Evolutionary conservation across 345 rosid species (phyloP).

Genomic region (Combretum micranthum): DNA sequence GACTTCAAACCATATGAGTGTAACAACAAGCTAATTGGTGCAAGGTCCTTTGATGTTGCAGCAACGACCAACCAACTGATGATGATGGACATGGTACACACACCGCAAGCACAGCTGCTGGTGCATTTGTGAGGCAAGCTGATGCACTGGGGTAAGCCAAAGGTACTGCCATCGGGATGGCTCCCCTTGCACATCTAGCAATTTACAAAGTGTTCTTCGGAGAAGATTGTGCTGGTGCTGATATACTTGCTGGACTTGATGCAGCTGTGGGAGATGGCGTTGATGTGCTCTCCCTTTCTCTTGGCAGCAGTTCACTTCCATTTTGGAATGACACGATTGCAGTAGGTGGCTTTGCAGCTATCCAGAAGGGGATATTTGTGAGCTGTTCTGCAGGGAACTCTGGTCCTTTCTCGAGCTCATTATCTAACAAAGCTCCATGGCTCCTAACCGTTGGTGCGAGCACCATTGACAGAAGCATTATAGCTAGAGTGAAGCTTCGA

Average conservation of each 20-base stretch:
- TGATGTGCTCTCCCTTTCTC: slow-evolving; percentile 39
- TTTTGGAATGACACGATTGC: slow-evolving; percentile 37
- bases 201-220: slow-evolving; percentile 52
- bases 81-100: slow-evolving; percentile 57
- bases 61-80: slow-evolving; percentile 27
- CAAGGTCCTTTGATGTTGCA: slow-evolving; percentile 31
- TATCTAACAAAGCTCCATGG: slow-evolving; percentile 56
- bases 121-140: slow-evolving; percentile 28
- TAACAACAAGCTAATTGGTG: slow-evolving; percentile 53
- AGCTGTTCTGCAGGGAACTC: slow-evolving; percentile 40
- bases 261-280: slow-evolving; percentile 51
- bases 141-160: slow-evolving; percentile 30
- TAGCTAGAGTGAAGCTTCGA: slow-evolving; percentile 33
- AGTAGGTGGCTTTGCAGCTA: slow-evolving; percentile 55
- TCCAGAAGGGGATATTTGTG: slow-evolving; percentile 50
- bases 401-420: slow-evolving; percentile 27
- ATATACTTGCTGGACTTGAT: slow-evolving; percentile 44
- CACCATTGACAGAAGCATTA: slow-evolving; percentile 41
- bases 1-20: slow-evolving; percentile 29
- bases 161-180: slow-evolving; percentile 55
- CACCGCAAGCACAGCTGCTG: slow-evolving; percentile 51
- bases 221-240: slow-evolving; percentile 35
- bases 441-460: slow-evolving; percentile 55
- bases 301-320: slow-evolving; percentile 32
- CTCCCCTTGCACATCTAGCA: slow-evolving; percentile 50